Evolutionary conservation across 257 asterid genomes (phyloP).

Genomic region (Solanum clarkiae): DNA sequence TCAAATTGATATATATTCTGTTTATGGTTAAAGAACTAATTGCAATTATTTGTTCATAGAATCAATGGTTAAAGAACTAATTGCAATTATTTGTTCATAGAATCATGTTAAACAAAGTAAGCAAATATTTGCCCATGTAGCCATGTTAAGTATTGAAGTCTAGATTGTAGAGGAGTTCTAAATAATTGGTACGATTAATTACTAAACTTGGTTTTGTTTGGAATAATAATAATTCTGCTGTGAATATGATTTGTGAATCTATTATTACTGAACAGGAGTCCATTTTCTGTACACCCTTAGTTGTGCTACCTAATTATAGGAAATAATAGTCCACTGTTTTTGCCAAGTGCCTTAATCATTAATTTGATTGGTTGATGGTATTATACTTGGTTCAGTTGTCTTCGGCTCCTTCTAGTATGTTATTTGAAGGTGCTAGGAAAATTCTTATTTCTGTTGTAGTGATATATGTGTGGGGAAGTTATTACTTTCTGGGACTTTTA

Average conservation of each 20-base stretch:
- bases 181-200: background rate
- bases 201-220: background rate
- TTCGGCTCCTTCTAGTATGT: background rate
- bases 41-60: background rate
- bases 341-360: background rate
- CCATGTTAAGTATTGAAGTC: background rate
- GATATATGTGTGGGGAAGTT: background rate
- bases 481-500: background rate
- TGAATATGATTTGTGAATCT: background rate
- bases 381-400: background rate
- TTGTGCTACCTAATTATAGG: background rate
- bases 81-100: background rate
- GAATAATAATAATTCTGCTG: background rate
- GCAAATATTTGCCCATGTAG: background rate
- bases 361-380: background rate
- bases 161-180: background rate
- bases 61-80: background rate
- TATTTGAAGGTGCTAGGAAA: rapidly evolving
- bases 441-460: background rate
- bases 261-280: background rate
- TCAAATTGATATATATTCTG: background rate
- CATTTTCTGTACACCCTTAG: background rate
- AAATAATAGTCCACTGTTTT: background rate
- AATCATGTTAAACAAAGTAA: background rate
- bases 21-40: background rate